Percentiles rank a stretch among this genome's conserved stretches.
These are phyloP conservation scores for Coriaria nepalensis DNA, from an alignment of 306 rosid genomes.

Conservation along the genomic window DNA sequence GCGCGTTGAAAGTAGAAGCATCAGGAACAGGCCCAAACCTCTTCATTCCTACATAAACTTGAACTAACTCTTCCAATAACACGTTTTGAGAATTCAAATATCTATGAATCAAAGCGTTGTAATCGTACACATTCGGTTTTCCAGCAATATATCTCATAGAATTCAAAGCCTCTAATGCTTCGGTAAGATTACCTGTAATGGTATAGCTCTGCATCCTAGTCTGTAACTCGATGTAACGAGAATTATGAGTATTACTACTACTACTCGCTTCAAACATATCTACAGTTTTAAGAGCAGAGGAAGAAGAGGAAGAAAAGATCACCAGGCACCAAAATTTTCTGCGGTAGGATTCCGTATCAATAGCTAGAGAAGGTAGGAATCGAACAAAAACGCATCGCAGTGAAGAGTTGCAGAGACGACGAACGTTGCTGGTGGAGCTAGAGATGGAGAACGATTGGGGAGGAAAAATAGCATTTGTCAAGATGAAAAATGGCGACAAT, in stretches of 20 bases:
- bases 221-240: constrained; percentile 17
- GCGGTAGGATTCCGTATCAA: constrained; percentile 6
- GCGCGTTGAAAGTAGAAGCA: constrained; percentile 29
- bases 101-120: constrained; percentile 24
- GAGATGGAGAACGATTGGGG: background rate
- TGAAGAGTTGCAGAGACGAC: background rate
- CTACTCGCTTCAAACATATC: constrained; percentile 10
- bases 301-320: constrained; percentile 20
- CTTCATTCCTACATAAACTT: constrained; percentile 29
- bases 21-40: constrained; percentile 28
- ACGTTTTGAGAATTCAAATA: constrained; percentile 23
- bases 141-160: constrained; percentile 19
- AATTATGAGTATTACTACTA: background rate
- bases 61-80: constrained; percentile 11
- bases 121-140: constrained; percentile 34
- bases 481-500: no score
- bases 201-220: constrained; percentile 23
- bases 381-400: constrained; percentile 15
- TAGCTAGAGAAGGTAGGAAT: background rate
- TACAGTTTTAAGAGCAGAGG: constrained; percentile 14
- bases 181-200: constrained; percentile 17
- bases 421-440: background rate
- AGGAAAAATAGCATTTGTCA: no score
- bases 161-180: constrained; percentile 23
- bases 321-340: constrained; percentile 8